Evolutionary conservation across 179 eudicot genomes (phyloP).

Genomic region (Drosera spatulata): DNA sequence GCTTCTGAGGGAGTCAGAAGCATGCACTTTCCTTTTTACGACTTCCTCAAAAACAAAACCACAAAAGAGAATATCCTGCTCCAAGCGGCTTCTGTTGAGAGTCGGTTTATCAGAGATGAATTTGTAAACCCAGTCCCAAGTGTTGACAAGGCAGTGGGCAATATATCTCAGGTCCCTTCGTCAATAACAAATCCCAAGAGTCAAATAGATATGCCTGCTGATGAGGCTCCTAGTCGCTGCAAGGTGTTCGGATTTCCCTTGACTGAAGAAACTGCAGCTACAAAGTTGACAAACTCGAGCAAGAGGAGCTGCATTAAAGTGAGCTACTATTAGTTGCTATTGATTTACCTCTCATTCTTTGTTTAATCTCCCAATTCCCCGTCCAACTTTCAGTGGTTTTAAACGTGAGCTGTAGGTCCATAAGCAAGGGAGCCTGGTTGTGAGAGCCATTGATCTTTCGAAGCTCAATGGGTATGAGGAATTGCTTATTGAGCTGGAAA

Average conservation of each 20-base stretch:
- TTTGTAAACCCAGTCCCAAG: conserved; percentile 12
- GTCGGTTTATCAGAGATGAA: conserved; percentile 12
- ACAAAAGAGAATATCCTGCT: conserved; percentile 18
- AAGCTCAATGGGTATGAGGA: conserved; percentile 52
- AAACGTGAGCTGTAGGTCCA: conserved; percentile 40
- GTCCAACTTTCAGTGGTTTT: neutral
- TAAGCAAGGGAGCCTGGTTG: conserved; percentile 87
- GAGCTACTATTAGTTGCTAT: conserved; percentile 11
- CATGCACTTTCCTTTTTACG: conserved; percentile 33
- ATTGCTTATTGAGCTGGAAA: conserved; percentile 55
- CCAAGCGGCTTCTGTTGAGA: conserved; percentile 17
- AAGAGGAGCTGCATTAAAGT: conserved; percentile 91
- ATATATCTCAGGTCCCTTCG: conserved; percentile 9
- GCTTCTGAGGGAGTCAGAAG: conserved; percentile 75
- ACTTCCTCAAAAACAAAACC: conserved; percentile 24
- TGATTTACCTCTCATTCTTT: conserved; percentile 2
- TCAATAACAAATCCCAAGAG: conserved; percentile 14
- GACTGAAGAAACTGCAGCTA: conserved; percentile 25
- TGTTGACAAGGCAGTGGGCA: conserved; percentile 22
- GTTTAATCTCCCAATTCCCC: conserved; percentile 7
- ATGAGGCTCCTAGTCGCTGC: conserved; percentile 24
- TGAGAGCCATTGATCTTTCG: conserved; percentile 80
- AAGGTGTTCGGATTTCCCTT: conserved; percentile 68
- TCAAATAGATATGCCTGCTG: conserved; percentile 15
- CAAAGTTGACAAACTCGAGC: conserved; percentile 33